Percentiles rank a stretch among this genome's conserved stretches.
Evolutionary conservation across 148 eudicot species (phyloP).

Genomic region (Mesembryanthemum crystallinum): DNA sequence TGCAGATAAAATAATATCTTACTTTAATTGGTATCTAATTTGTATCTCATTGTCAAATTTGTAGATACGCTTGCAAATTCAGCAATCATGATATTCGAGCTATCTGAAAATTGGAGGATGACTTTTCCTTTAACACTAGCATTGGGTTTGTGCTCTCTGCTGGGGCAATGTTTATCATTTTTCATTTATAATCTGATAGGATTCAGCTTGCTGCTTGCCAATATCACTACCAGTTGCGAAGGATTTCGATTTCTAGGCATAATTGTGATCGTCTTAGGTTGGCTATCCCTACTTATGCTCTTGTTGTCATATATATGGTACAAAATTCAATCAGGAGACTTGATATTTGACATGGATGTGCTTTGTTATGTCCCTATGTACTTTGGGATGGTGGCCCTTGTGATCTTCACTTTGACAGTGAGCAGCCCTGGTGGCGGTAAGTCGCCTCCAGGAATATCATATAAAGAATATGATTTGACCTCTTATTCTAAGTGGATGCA

Average conservation of each 20-base stretch:
- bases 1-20: too few species aligned
- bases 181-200: too few species aligned
- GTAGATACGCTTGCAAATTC: too few species aligned
- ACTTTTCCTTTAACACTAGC: too few species aligned
- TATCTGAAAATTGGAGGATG: too few species aligned
- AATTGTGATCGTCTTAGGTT: background rate
- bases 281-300: background rate
- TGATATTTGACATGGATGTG: background rate
- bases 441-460: background rate
- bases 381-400: background rate
- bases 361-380: background rate
- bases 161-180: background rate
- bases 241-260: conserved; percentile 5
- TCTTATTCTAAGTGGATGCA: conserved; percentile 12
- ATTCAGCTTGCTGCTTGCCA: too few species aligned
- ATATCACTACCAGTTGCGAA: background rate
- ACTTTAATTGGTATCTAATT: too few species aligned
- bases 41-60: too few species aligned
- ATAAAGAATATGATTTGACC: background rate
- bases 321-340: too few species aligned
- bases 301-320: too few species aligned
- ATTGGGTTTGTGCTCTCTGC: too few species aligned
- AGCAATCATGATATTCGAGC: too few species aligned
- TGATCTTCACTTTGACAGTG: conserved; percentile 13
- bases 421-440: background rate